Conservation (phyloP, 768 basidiomycete genomes). For the Leccinum fibrillosum region DNA sequence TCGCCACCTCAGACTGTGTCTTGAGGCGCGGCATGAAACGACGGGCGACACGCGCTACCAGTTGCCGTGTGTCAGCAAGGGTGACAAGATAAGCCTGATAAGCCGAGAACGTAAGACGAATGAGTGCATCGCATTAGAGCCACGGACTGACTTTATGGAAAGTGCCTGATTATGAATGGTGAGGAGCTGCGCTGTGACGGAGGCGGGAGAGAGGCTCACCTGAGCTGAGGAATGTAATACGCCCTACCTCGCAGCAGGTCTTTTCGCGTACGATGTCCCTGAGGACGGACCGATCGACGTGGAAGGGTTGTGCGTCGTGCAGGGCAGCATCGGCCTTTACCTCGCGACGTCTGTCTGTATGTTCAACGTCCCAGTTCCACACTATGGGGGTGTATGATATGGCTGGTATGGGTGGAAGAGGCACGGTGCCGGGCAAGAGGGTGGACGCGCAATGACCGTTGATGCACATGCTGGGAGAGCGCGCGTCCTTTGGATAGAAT, state of each 20-base stretch:
- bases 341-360: conserved; percentile 65
- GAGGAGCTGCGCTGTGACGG: conserved; percentile 9
- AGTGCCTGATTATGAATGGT: conserved; percentile 50
- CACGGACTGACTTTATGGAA: conserved; percentile 68
- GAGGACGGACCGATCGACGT: conserved; percentile 70
- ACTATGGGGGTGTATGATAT: conserved; percentile 31
- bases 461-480: conserved; percentile 9
- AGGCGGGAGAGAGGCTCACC: conserved; percentile 41
- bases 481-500: neutral
- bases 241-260: conserved; percentile 59
- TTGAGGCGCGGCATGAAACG: conserved; percentile 85
- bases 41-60: conserved; percentile 79
- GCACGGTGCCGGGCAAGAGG: conserved; percentile 21
- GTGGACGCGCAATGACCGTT: conserved; percentile 1
- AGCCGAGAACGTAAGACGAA: conserved; percentile 6
- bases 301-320: conserved; percentile 65
- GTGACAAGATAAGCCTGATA: conserved; percentile 73
- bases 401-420: conserved; percentile 12
- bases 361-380: conserved; percentile 75
- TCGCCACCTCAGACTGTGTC: conserved; percentile 85
- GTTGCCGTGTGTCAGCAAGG: conserved; percentile 53
- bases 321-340: conserved; percentile 58
- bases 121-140: neutral
- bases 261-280: conserved; percentile 77
- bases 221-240: conserved; percentile 71